Percentiles rank a stretch among this genome's conserved stretches.
Evolutionary conservation across 139 green algal species (phyloP).

Genomic region (Picochlorum sp.): DNA sequence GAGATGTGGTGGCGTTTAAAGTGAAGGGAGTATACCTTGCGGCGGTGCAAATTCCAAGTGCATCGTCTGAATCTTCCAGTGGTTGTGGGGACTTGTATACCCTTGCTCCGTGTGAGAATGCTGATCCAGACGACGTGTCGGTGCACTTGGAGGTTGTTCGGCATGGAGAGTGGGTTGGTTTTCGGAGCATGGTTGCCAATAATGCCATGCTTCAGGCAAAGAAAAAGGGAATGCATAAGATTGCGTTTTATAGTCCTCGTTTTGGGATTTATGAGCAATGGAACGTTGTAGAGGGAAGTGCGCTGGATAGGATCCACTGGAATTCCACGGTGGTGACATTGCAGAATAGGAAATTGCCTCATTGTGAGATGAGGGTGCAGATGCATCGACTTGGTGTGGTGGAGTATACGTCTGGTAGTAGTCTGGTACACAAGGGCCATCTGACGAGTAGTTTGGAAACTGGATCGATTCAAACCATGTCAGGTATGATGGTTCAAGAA

Average conservation of each 20-base stretch:
- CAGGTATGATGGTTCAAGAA: conserved; percentile 37
- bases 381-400: conserved; percentile 37
- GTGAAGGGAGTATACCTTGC: neutral
- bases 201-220: conserved; percentile 60
- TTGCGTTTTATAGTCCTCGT: conserved; percentile 62
- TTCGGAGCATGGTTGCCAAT: conserved; percentile 41
- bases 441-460: conserved; percentile 6
- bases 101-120: neutral
- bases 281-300: conserved; percentile 31
- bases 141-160: conserved; percentile 23
- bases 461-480: conserved; percentile 32
- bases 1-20: conserved; percentile 31
- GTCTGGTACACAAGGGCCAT: neutral
- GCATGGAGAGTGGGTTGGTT: conserved; percentile 51
- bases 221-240: conserved; percentile 33
- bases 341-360: conserved; percentile 39
- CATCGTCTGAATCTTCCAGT: neutral
- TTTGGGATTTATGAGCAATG: conserved; percentile 69
- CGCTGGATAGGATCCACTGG: conserved; percentile 27
- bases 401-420: neutral
- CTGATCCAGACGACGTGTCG: neutral
- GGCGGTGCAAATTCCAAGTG: neutral
- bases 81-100: neutral
- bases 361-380: conserved; percentile 37
- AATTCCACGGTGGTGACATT: conserved; percentile 25